A percentile compares a stretch with the other conserved stretches of the same genome.
Evolutionary conservation across 352 stramenopile genomes (phyloP).

Genomic region (Pythium periplocum): DNA sequence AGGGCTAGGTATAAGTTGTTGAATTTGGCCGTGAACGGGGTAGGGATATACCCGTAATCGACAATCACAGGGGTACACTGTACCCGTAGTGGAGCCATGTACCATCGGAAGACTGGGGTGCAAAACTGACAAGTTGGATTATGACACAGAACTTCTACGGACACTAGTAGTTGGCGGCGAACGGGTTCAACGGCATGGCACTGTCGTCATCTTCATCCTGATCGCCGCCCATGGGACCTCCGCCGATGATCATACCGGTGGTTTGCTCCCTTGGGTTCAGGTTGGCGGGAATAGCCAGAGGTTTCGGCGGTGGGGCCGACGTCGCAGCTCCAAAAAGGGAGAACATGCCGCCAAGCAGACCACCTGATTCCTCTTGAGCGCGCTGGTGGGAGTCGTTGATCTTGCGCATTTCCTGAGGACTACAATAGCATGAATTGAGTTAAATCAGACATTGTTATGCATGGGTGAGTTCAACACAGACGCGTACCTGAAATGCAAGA

Average conservation of each 20-base stretch:
- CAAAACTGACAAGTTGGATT: too few relatives aligned
- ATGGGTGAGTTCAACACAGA: neutral
- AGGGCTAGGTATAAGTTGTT: constrained; percentile 3
- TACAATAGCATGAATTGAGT: constrained; percentile 8
- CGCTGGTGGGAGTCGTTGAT: constrained; percentile 38
- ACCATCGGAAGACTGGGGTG: too few relatives aligned
- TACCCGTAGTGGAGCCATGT: too few relatives aligned
- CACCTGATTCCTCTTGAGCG: constrained; percentile 29
- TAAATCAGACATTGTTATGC: neutral
- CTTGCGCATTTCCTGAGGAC: constrained; percentile 56
- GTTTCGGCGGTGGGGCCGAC: constrained; percentile 34
- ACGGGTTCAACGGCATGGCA: constrained; percentile 52
- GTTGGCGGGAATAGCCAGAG: constrained; percentile 41
- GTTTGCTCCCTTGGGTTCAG: constrained; percentile 29
- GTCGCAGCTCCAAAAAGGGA: constrained; percentile 53
- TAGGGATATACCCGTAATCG: neutral
- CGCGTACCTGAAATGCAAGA: constrained; percentile 57
- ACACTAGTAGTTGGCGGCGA: constrained; percentile 27
- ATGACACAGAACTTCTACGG: too few relatives aligned
- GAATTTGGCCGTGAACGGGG: constrained; percentile 2
- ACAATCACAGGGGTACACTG: neutral
- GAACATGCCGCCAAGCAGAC: constrained; percentile 65
- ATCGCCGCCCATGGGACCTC: constrained; percentile 25
- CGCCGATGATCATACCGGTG: constrained; percentile 16
- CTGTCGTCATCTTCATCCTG: constrained; percentile 50